Conservation (phyloP, 768 basidiomycete species). For the Lentinula guzmanii region DNA sequence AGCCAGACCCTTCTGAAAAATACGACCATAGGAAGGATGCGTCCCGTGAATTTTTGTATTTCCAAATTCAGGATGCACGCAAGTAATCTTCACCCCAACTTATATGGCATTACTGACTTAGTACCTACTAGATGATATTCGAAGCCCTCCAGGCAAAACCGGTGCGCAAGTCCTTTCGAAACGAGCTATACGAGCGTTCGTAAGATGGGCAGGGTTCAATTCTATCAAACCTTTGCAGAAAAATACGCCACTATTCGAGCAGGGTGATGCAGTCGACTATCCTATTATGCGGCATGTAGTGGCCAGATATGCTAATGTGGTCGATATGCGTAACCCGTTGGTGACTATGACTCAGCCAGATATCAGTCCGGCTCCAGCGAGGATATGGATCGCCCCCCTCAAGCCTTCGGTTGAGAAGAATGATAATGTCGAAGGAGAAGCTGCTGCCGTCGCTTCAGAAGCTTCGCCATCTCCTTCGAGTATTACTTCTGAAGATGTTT, state of each 20-base stretch:
- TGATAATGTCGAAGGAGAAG: neutral
- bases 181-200: neutral
- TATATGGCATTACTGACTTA: neutral
- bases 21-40: neutral
- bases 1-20: neutral
- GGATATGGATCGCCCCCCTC: neutral
- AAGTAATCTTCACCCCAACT: neutral
- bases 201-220: conserved; percentile 3
- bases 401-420: neutral
- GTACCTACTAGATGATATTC: neutral
- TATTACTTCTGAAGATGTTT: neutral
- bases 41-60: neutral
- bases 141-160: neutral
- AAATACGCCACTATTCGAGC: neutral
- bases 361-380: neutral
- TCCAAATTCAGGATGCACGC: neutral
- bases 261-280: conserved; percentile 1
- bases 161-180: neutral
- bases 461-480: neutral
- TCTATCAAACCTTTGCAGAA: neutral
- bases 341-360: neutral
- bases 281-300: conserved; percentile 3
- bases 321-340: neutral
- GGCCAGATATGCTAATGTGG: neutral
- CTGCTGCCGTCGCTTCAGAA: neutral